Conservation (phyloP, 108 stramenopile genomes). For the Skeletonema costatum region DNA sequence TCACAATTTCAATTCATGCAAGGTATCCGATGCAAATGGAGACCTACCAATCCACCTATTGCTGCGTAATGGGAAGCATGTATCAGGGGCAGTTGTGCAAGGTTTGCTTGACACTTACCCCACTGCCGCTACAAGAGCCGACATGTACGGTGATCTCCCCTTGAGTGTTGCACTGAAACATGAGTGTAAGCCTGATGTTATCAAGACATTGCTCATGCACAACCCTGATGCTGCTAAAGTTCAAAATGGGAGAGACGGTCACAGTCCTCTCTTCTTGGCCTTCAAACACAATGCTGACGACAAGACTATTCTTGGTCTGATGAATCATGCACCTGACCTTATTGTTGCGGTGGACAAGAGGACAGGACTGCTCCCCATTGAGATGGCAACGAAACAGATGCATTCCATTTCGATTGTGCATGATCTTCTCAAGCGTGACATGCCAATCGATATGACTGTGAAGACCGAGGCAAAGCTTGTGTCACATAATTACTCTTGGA, state of each 20-base stretch:
- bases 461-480: constrained; percentile 77
- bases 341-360: constrained; percentile 78
- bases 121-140: constrained; percentile 46
- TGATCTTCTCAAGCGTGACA: constrained; percentile 78
- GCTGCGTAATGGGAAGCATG: constrained; percentile 40
- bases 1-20: constrained; percentile 43
- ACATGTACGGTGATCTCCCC: constrained; percentile 51
- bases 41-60: constrained; percentile 50
- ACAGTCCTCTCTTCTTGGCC: constrained; percentile 77
- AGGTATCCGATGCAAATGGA: constrained; percentile 47
- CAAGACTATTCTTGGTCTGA: constrained; percentile 79
- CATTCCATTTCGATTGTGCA: constrained; percentile 89
- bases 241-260: constrained; percentile 65
- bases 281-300: constrained; percentile 86
- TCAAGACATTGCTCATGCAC: constrained; percentile 39
- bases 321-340: constrained; percentile 88
- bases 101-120: constrained; percentile 46
- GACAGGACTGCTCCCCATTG: constrained; percentile 83
- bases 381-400: constrained; percentile 82
- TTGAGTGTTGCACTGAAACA: constrained; percentile 47
- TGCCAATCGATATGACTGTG: constrained; percentile 84
- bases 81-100: constrained; percentile 40
- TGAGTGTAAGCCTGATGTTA: constrained; percentile 45
- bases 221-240: constrained; percentile 52
- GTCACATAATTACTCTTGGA: constrained; percentile 89